Evolutionary conservation across 169 alveolate genomes (phyloP).

Genomic region (Plasmodium gallinaceum): DNA sequence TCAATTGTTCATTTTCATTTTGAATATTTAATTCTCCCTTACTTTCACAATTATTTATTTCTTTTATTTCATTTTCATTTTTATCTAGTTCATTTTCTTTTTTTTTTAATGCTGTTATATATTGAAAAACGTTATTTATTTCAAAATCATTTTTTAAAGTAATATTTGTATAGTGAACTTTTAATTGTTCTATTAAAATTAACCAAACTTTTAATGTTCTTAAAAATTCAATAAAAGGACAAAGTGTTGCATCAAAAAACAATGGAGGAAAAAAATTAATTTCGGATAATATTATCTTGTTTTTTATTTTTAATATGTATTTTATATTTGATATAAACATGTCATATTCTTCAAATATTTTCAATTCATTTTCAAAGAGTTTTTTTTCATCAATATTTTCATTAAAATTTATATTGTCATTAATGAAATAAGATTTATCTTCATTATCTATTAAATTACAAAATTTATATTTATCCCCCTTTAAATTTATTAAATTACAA

Average conservation of each 20-base stretch:
- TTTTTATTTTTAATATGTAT: slow-evolving; percentile 50
- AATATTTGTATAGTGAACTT: slow-evolving; percentile 28
- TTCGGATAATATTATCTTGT: slow-evolving; percentile 30
- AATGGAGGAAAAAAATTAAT: slow-evolving; percentile 46
- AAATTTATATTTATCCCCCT: background rate
- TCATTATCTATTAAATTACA: background rate
- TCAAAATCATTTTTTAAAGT: background rate
- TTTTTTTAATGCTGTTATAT: slow-evolving; percentile 46
- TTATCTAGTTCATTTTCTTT: background rate
- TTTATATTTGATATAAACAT: slow-evolving; percentile 51
- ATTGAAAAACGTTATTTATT: slow-evolving; percentile 56
- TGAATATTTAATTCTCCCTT: background rate
- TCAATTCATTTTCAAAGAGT: background rate
- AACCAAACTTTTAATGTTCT: slow-evolving; percentile 47
- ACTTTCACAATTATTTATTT: background rate
- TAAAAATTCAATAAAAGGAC: slow-evolving; percentile 39
- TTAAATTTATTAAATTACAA: slow-evolving; percentile 37
- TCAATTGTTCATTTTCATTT: background rate
- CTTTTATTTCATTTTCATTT: background rate
- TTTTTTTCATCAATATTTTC: background rate
- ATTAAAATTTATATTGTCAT: background rate
- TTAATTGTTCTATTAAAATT: slow-evolving; percentile 18
- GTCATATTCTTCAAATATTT: slow-evolving; percentile 63
- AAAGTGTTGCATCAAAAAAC: slow-evolving; percentile 31
- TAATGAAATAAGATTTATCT: background rate